phyloP scores from a whole-genome alignment of 129 eudicot genomes.

The Kitagawia praeruptora region DNA sequence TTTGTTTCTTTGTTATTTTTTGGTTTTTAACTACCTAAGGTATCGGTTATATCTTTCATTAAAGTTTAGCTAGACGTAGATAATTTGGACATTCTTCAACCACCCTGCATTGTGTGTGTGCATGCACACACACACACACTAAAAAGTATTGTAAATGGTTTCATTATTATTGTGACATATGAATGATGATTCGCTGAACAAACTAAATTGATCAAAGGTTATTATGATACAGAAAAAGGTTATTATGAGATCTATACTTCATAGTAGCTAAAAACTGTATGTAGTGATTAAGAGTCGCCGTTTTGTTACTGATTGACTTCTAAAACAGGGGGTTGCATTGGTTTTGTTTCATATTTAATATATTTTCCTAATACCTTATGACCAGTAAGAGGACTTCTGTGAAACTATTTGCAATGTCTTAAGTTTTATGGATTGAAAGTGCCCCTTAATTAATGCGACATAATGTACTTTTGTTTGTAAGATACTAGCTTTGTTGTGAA shows the following conservation, averaged over 20 bases:
- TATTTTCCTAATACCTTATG: not conserved
- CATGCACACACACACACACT: too few relatives aligned
- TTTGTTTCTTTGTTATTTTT: too few relatives aligned
- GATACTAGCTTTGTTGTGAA: not conserved
- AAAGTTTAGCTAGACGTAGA: too few relatives aligned
- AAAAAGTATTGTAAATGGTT: not conserved
- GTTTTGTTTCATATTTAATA: too few relatives aligned
- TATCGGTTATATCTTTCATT: not conserved
- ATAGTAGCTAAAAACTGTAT: not conserved
- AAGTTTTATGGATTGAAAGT: not conserved
- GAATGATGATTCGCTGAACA: not conserved
- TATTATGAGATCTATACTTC: not conserved
- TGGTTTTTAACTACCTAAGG: not conserved
- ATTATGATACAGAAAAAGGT: not conserved
- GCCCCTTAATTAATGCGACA: not conserved
- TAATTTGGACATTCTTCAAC: too few relatives aligned
- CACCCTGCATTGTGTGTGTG: too few relatives aligned
- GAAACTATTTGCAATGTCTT: not conserved
- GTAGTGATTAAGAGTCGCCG: too few relatives aligned
- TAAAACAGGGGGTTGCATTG: not conserved
- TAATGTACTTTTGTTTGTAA: not conserved
- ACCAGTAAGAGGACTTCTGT: not conserved
- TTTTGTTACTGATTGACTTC: not conserved
- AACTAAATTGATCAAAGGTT: not conserved
- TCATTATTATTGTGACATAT: not conserved